Evolutionary conservation across 768 basidiomycete species (phyloP), one percentile per base, ranked within the genome.

Genomic region (Lentinula lateritia): DNA sequence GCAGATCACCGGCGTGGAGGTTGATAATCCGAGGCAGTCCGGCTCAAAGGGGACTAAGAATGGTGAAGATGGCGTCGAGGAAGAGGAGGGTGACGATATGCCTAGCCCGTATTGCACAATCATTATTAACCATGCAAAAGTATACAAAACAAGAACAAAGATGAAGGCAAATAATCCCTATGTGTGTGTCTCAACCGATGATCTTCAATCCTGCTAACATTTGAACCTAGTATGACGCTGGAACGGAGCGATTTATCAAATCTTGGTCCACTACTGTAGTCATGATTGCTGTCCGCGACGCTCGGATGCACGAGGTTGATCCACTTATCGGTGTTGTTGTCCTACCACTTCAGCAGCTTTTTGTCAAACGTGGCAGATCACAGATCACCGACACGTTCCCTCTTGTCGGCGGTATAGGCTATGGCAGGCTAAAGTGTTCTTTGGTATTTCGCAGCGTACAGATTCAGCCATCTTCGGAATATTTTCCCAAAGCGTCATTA

Each of bases 321-420:
- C 86, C 88, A 1, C 80, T 92, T 55, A 78, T 92, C 34, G 90
- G 91, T 34, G 82, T 91, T 39, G 82, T 90, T 65, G 79, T 83
- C 58, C 76, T 92, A 5, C 77, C 78, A 0, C 70, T 80, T 12
- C 63, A 63, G 32, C 75, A 82, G 3, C 66, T 87, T 12, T 78
- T 89, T 67, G 70, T 72, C 58, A 48, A 48, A 42, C 43, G 43
- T 7, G 70, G 81, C 48, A 72, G 76, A 5, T 88, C 85, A 0
- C 77, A 84, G 59, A 78, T 88, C 42, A 82, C 83, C 0, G 79
- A 83, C 50, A 75, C 82, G 1, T 85, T 85, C 68, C 83, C 88
- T 9, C 75, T 93, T 13, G 81, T 84, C 34, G 86, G 89, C 34
- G 90, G 90, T 7, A 78, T 89, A 38, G 90, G 89, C 28, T 81